A percentile compares a stretch with the other conserved stretches of the same genome.
phyloP scores from a whole-genome alignment of 2,329 filamentous ascomycete species.

The Pestalotiopsis sp. region DNA sequence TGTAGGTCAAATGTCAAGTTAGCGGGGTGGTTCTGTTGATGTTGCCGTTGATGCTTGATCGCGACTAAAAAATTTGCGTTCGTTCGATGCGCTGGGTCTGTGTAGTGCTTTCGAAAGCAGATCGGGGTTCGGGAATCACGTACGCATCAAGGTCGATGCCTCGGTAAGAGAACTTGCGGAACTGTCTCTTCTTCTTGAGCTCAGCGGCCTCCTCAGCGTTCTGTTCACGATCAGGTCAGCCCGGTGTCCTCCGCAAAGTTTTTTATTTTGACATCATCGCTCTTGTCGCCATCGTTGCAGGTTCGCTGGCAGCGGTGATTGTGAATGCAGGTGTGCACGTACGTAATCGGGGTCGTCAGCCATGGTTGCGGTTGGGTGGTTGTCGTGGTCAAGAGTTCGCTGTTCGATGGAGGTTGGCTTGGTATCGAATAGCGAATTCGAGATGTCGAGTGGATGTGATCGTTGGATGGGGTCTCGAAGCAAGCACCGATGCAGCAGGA shows the following conservation, averaged over 20 bases:
- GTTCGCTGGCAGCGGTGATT: not conserved
- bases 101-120: not conserved
- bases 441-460: conserved; percentile 20
- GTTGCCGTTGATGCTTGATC: not conserved
- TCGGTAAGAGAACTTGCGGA: conserved; percentile 99
- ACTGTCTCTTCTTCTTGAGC: conserved; percentile 99
- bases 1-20: conserved; percentile 41
- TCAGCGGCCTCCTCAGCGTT: conserved; percentile 98
- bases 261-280: not conserved
- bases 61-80: conserved; percentile 10
- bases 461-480: not conserved
- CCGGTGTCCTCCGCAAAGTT: not conserved
- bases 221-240: conserved; percentile 53
- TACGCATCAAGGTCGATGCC: conserved; percentile 99
- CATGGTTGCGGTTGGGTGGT: conserved; percentile 63
- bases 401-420: conserved; percentile 38
- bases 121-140: conserved; percentile 41
- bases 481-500: conserved; percentile 1
- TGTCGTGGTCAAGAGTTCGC: conserved; percentile 41
- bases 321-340: conserved; percentile 46
- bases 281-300: not conserved
- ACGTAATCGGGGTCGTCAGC: conserved; percentile 83
- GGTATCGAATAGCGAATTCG: conserved; percentile 44
- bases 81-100: conserved; percentile 1
- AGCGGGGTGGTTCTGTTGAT: conserved; percentile 14